Percentiles rank a stretch among this genome's conserved stretches.
phyloP scores from a whole-genome alignment of 805 yeast genomes.

The Ogataea glucozyma region DNA sequence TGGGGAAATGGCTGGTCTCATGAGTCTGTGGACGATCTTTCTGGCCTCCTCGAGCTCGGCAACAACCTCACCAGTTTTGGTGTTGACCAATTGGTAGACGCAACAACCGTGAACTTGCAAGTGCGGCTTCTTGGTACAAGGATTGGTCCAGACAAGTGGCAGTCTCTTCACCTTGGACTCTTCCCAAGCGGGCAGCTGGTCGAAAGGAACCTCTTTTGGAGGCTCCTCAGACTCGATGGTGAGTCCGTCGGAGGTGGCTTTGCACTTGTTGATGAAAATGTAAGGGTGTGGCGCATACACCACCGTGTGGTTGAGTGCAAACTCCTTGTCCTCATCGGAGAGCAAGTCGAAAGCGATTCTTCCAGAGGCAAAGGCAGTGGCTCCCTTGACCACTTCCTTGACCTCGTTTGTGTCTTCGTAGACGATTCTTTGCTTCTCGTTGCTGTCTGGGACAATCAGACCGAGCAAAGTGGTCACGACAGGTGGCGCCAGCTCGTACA shows the following conservation, averaged over 20 bases:
- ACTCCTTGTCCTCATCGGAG: constrained; percentile 67
- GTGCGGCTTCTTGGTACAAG: constrained; percentile 79
- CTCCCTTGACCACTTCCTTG: constrained; percentile 73
- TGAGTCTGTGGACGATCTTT: constrained; percentile 63
- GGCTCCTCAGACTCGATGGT: constrained; percentile 72
- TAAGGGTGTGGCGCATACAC: constrained; percentile 93
- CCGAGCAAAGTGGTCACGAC: constrained; percentile 83
- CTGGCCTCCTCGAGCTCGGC: constrained; percentile 75
- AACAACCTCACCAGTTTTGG: constrained; percentile 56
- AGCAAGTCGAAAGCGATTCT: constrained; percentile 69
- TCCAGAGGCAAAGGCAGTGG: constrained; percentile 90
- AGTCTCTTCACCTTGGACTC: constrained; percentile 70
- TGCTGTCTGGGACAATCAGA: constrained; percentile 70
- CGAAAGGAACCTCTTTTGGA: constrained; percentile 65
- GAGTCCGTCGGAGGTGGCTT: constrained; percentile 82
- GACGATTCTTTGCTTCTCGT: constrained; percentile 61
- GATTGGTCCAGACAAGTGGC: constrained; percentile 92
- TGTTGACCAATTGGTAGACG: constrained; percentile 59
- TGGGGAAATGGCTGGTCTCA: constrained; percentile 86
- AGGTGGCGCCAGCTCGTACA: constrained; percentile 85
- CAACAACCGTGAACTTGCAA: constrained; percentile 90
- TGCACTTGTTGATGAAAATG: constrained; percentile 77
- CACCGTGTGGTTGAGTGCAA: constrained; percentile 76
- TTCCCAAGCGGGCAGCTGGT: constrained; percentile 82
- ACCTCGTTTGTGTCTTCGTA: constrained; percentile 69